A percentile compares a stretch with the other conserved stretches of the same genome.
Evolutionary conservation across 2,329 filamentous ascomycete genomes (phyloP).

Genomic region (Fusarium keratoplasticum): DNA sequence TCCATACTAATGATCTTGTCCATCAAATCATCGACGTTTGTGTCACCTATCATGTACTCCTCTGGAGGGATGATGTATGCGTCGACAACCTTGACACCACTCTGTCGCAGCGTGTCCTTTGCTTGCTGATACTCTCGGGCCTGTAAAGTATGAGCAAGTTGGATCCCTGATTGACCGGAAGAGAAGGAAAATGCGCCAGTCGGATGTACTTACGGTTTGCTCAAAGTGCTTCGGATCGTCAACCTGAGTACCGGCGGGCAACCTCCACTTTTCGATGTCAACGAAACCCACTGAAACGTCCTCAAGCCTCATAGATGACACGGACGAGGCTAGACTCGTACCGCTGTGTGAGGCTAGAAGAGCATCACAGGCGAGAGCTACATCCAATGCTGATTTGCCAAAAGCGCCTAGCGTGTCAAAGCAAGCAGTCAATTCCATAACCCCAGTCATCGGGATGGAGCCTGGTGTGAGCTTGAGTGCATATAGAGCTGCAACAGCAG

Average conservation of each 20-base stretch:
- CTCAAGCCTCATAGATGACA: not conserved
- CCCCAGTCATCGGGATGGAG: not conserved
- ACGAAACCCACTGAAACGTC: not conserved
- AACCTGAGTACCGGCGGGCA: not conserved
- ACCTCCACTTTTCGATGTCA: not conserved
- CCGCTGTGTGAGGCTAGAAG: not conserved
- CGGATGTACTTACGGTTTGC: not conserved
- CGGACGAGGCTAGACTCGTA: not conserved
- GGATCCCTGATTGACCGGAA: not conserved
- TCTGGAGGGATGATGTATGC: not conserved
- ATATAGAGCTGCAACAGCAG: not conserved
- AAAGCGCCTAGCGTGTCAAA: not conserved
- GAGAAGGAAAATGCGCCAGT: not conserved
- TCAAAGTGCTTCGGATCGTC: not conserved
- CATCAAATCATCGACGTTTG: not conserved
- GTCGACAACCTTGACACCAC: not conserved
- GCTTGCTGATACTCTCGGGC: not conserved
- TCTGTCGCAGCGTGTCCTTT: not conserved
- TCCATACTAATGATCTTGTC: not conserved
- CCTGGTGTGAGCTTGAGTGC: not conserved
- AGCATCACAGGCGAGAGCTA: not conserved
- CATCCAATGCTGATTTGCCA: not conserved
- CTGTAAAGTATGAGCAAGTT: not conserved
- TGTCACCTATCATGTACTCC: not conserved
- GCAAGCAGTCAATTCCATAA: not conserved